Evolutionary conservation across 2,329 filamentous ascomycete genomes (phyloP), one percentile per base, ranked within the genome.

Genomic region (Xylaria multiplex): DNA sequence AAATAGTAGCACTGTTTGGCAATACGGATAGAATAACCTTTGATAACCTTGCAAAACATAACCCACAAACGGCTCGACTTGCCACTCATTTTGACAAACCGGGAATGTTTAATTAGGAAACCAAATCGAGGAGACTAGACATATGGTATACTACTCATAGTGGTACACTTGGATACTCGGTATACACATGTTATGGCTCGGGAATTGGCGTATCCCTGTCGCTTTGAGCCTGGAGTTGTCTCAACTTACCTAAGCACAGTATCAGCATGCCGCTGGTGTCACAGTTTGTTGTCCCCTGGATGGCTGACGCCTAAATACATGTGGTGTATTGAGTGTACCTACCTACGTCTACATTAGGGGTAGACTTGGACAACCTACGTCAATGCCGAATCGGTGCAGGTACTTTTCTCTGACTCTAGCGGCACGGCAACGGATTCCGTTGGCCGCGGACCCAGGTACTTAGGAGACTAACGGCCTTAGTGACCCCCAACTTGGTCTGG

Each of bases 31-130:
- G 30, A 30, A 27, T 13, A 16, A 6, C 6, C 46, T 56, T n/a
- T 7, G 24, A 53, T 30, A 53, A 9, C 24, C 2, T 57, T 16
- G 32, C 50, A 46, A 24, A 22, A 5, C 35, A 8, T 37, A 55
- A 50, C 13, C 13, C 63, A 59, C 67, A 69, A 69, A 69, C 67
- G 61, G 58, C 40, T 48, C 5, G 13, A 50, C 42, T 59, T 30
- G 35, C 59, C 57, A 59, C 56, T 32, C 30, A 22, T 62, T 27
- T 48, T 13, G 19, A 32, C 65, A 69, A 69, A 67, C 62, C 67
- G 65, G 67, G 59, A 65, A 22, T 32, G 62, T 68, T 69, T 60
- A 63, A 69, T 63, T 62, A 68, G 54, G 22, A 48, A 27, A 42
- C 16, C 2, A 27, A 50, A n/a, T 19, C 52, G 32, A 52, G 63